A percentile compares a stretch with the other conserved stretches of the same genome.
Conservation (phyloP, 1,284 basidiomycete genomes). For the Cystobasidiaceae sp. region DNA sequence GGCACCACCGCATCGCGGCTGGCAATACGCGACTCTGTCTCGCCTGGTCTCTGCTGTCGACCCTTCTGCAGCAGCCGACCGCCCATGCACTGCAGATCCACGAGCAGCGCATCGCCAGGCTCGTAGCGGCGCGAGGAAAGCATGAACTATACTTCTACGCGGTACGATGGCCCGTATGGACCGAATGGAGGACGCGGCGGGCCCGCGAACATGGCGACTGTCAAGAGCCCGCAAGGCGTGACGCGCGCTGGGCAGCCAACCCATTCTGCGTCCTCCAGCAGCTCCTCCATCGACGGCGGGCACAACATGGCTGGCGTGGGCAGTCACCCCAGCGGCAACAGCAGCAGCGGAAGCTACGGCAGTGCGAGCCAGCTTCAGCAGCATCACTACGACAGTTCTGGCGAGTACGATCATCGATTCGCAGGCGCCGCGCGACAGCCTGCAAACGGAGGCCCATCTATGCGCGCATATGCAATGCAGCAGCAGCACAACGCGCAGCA, state of each 20-base stretch:
- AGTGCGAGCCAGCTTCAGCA: neutral
- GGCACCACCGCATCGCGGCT: no score
- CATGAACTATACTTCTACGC: constrained; percentile 27
- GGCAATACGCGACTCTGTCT: no score
- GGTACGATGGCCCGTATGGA: constrained; percentile 25
- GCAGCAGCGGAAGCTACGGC: neutral
- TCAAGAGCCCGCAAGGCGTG: neutral
- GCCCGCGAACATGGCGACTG: neutral
- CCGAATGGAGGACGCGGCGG: neutral
- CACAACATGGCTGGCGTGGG: constrained; percentile 14
- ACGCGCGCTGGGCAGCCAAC: neutral
- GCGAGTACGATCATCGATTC: constrained; percentile 13
- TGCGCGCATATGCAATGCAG: constrained; percentile 9
- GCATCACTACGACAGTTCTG: constrained; percentile 23
- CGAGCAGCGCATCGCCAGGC: neutral
- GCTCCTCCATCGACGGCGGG: constrained; percentile 12
- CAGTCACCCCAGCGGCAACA: neutral
- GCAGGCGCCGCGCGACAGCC: neutral
- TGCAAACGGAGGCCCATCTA: neutral
- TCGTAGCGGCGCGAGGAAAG: neutral
- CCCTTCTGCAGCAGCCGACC: no score
- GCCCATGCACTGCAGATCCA: no score
- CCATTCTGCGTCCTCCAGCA: constrained; percentile 23
- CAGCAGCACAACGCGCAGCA: constrained; percentile 18
- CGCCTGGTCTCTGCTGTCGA: no score